phyloP scores from a whole-genome alignment of 2,329 filamentous ascomycete genomes.

The Sporothrix inflata region DNA sequence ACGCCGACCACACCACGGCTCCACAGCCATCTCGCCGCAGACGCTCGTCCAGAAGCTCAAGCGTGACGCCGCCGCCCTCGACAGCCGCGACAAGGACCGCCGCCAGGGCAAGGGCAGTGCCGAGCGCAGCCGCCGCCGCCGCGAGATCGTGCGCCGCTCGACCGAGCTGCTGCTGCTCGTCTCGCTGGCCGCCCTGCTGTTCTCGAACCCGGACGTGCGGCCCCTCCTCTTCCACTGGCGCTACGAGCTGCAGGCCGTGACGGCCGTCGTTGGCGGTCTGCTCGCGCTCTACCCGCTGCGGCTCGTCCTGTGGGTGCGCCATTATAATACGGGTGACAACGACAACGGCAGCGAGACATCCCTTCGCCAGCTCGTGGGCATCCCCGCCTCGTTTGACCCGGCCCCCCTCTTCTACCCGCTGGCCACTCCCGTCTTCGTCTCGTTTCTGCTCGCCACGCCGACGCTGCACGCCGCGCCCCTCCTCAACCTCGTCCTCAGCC shows the following conservation, averaged over 20 bases:
- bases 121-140: conserved; percentile 50
- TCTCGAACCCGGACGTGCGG: conserved; percentile 51
- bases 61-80: conserved; percentile 28
- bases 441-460: conserved; percentile 70
- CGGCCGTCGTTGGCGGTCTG: conserved; percentile 46
- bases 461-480: conserved; percentile 56
- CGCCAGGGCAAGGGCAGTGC: conserved; percentile 37
- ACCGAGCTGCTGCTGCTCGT: conserved; percentile 57
- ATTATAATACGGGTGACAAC: background rate
- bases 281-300: conserved; percentile 62
- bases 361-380: conserved; percentile 48
- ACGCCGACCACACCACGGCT: background rate
- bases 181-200: conserved; percentile 54
- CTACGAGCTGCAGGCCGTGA: conserved; percentile 49
- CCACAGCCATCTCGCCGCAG: conserved; percentile 37
- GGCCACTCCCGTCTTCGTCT: conserved; percentile 73
- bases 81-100: conserved; percentile 33
- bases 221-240: conserved; percentile 52
- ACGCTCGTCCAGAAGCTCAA: conserved; percentile 33
- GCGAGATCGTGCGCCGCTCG: conserved; percentile 56
- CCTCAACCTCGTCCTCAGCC: conserved; percentile 74
- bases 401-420: conserved; percentile 88
- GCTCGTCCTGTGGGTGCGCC: conserved; percentile 43
- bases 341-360: conserved; percentile 36
- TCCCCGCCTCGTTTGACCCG: conserved; percentile 84